phyloP scores from a whole-genome alignment of 805 yeast genomes.

The Lipomyces yamanashiensis region DNA sequence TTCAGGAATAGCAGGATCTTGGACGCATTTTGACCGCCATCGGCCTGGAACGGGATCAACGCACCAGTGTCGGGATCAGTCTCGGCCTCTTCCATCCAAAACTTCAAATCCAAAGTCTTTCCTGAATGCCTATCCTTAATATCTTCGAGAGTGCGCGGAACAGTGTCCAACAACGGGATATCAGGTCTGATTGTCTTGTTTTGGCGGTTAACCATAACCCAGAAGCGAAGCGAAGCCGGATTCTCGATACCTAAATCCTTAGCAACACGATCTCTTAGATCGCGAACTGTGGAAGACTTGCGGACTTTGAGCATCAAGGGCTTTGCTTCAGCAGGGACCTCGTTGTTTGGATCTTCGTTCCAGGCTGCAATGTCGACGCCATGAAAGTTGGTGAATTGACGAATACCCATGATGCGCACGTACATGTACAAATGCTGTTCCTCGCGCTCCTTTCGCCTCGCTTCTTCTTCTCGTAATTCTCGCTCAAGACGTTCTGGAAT shows the following conservation, averaged over 20 bases:
- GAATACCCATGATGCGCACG: slow-evolving; percentile 59
- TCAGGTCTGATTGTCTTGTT: slow-evolving; percentile 74
- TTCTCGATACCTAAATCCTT: slow-evolving; percentile 48
- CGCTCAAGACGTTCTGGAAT: slow-evolving; percentile 66
- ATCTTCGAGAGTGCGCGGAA: slow-evolving; percentile 50
- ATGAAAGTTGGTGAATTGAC: slow-evolving; percentile 60
- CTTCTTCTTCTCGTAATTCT: slow-evolving; percentile 63
- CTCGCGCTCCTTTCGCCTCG: slow-evolving; percentile 61
- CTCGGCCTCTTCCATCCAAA: slow-evolving; percentile 67
- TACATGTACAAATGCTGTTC: slow-evolving; percentile 71
- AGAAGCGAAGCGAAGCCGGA: slow-evolving; percentile 54
- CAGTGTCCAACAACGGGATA: slow-evolving; percentile 44
- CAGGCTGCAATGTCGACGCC: slow-evolving; percentile 82
- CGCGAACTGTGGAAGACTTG: slow-evolving; percentile 59
- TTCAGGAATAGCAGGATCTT: slow-evolving; percentile 53
- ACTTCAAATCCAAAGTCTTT: slow-evolving; percentile 56
- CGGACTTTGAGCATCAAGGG: slow-evolving; percentile 59
- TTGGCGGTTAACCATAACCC: slow-evolving; percentile 69
- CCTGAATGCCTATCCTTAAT: slow-evolving; percentile 55
- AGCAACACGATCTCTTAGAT: slow-evolving; percentile 57
- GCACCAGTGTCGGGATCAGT: slow-evolving; percentile 33
- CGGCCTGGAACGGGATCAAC: slow-evolving; percentile 33
- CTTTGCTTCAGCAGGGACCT: slow-evolving; percentile 49
- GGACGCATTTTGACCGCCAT: slow-evolving; percentile 21
- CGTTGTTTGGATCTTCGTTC: slow-evolving; percentile 45